Evolutionary conservation across 441 rosid species (phyloP).

Genomic region (Populus tomentosa): DNA sequence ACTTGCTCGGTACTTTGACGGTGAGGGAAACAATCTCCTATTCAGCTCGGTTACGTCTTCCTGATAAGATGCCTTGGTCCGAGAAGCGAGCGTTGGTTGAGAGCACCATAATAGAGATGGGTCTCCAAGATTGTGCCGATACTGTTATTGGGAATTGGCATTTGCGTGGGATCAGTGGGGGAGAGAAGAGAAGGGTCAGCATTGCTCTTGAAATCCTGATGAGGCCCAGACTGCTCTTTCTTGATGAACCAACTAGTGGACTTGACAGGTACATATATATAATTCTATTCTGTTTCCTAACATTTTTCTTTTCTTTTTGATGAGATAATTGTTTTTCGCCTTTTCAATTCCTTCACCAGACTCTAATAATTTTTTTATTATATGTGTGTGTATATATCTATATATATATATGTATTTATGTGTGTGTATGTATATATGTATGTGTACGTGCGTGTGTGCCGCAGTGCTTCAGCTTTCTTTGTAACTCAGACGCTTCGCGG

Average conservation of each 20-base stretch:
- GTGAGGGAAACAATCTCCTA: conserved; percentile 93
- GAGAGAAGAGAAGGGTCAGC: conserved; percentile 92
- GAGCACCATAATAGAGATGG: conserved; percentile 42
- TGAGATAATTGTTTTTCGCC: neutral
- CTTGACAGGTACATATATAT: conserved; percentile 55
- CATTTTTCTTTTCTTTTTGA: neutral
- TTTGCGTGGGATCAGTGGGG: conserved; percentile 93
- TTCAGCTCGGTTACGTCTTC: conserved; percentile 83
- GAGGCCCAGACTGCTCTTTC: conserved; percentile 95
- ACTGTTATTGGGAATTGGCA: conserved; percentile 98
- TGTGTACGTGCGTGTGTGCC: neutral
- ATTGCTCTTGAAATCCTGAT: conserved; percentile 93
- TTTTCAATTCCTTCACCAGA: neutral
- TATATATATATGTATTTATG: neutral
- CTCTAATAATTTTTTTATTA: neutral
- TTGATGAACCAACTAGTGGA: conserved; percentile 97
- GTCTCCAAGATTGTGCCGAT: conserved; percentile 67
- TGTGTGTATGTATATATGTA: too few relatives aligned
- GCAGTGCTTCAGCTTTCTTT: conserved; percentile 94
- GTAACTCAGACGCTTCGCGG: conserved; percentile 86
- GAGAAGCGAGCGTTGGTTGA: conserved; percentile 81
- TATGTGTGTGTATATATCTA: too few relatives aligned
- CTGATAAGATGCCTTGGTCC: conserved; percentile 75
- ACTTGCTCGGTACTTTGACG: conserved; percentile 88
- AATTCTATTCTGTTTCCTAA: neutral